Evolutionary conservation across 2,329 filamentous ascomycete genomes (phyloP).

Genomic region (Tolypocladium sp.): DNA sequence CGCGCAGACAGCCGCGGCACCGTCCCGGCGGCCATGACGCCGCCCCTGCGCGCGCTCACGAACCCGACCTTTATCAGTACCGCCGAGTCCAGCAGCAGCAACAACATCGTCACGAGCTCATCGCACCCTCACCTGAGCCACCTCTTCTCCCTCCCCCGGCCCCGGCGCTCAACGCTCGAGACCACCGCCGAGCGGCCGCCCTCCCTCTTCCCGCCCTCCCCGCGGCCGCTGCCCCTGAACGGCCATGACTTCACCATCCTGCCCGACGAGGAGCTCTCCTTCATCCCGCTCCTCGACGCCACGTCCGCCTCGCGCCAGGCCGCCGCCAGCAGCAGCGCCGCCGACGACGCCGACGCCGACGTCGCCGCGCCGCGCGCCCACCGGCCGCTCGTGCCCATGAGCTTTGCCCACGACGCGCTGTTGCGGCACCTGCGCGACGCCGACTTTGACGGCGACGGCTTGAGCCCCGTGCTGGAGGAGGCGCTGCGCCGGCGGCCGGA

Average conservation of each 20-base stretch:
- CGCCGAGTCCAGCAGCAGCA: conserved; percentile 5
- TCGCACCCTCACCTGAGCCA: not conserved
- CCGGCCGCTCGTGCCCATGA: conserved; percentile 9
- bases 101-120: not conserved
- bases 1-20: conserved; percentile 11
- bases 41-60: conserved; percentile 16
- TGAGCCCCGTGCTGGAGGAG: conserved; percentile 21
- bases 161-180: conserved; percentile 20
- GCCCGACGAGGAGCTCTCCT: conserved; percentile 20
- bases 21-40: conserved; percentile 14
- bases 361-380: conserved; percentile 4
- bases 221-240: conserved; percentile 9
- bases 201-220: conserved; percentile 12
- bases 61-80: conserved; percentile 5
- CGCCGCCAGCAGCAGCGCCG: not conserved
- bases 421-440: conserved; percentile 29
- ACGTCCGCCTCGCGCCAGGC: conserved; percentile 4
- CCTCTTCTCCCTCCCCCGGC: conserved; percentile 7
- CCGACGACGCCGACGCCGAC: not conserved
- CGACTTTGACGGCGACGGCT: conserved; percentile 24
- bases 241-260: conserved; percentile 8
- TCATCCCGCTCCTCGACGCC: conserved; percentile 20
- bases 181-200: conserved; percentile 11
- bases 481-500: conserved; percentile 22
- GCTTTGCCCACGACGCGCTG: conserved; percentile 31